Base-by-base conservation (phyloP, 1,139 yeast genomes). In the Eremothecium sinecaudum region DNA sequence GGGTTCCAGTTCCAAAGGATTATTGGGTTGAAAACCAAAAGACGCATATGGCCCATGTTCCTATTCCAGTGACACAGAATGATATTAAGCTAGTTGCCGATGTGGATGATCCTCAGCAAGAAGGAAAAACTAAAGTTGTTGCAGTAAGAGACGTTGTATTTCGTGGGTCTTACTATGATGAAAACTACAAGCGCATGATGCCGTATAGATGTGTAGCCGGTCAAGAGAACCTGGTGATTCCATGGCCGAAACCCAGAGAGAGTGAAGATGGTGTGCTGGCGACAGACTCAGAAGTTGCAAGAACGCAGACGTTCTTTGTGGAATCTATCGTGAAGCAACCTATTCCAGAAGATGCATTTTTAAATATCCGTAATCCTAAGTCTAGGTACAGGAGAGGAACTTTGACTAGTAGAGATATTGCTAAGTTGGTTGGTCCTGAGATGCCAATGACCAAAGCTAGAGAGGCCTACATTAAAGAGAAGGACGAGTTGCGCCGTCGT, bases 231-330 rank as follows among this genome's bases (percentile, higher is more conserved):
- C 63, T 83, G 38, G 73, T 75, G 31, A 75, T 87, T 35, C 96
- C 97, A 37, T 87, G 94, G 93, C 97, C 97, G 28, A 71, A 74
- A 44, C 94, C 94, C 2, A 78, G 75, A 23, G 66, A 69, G 6
- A 61, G 64, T n/a, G 71, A 70, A 45, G 81, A 76, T 37, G 83
- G 80, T 34, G 59, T 59, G 10, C 61, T 74, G 37, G 69, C 74
- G 4, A 83, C 96, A 0, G 58, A 61, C 9, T 71, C 74, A 30
- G 76, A 69, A 5, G 61, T 63, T 2, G 92, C 73, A 2, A 71
- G 75, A 40, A 83, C 76, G 47, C 78, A 83, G 56, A 76, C 95
- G 4, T 81, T 67, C 58, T 81, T 74, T 59, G 77, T 82, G 23
- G 79, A 77, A 39, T 69, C 83, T 18, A 61, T 82, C 11, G 75